phyloP scores from a whole-genome alignment of 768 basidiomycete species.

The Amanita polypyramis region DNA sequence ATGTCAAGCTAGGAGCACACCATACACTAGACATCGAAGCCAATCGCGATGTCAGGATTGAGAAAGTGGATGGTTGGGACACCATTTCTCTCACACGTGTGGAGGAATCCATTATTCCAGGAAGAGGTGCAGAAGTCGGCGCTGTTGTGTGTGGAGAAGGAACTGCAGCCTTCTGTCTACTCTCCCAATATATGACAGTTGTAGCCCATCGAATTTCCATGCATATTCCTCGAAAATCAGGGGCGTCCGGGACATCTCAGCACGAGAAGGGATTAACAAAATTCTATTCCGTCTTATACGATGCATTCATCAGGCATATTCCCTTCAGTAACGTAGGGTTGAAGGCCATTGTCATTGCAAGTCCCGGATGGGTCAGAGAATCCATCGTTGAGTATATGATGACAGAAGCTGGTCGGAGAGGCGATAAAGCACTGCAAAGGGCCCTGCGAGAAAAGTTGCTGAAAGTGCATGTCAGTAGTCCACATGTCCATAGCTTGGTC shows the following conservation, averaged over 20 bases:
- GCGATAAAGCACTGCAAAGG: conserved; percentile 74
- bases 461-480: conserved; percentile 84
- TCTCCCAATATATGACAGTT: conserved; percentile 96
- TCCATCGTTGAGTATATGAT: conserved; percentile 77
- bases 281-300: conserved; percentile 80
- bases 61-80: conserved; percentile 88
- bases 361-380: conserved; percentile 94
- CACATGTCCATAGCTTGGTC: conserved; percentile 92
- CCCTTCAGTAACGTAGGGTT: conserved; percentile 66
- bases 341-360: conserved; percentile 90
- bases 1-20: conserved; percentile 87
- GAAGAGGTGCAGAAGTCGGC: conserved; percentile 91
- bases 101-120: conserved; percentile 84
- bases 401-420: conserved; percentile 66
- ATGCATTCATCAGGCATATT: conserved; percentile 83
- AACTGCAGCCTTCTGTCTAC: conserved; percentile 83
- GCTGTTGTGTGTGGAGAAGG: conserved; percentile 97
- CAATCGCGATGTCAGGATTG: conserved; percentile 84
- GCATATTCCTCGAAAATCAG: conserved; percentile 85
- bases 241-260: conserved; percentile 66
- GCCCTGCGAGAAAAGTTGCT: conserved; percentile 76
- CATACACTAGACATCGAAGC: conserved; percentile 92
- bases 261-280: conserved; percentile 86
- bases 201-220: conserved; percentile 85
- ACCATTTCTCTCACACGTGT: conserved; percentile 75